Conservation (phyloP, 441 rosid species). For the Sinapis alba region DNA sequence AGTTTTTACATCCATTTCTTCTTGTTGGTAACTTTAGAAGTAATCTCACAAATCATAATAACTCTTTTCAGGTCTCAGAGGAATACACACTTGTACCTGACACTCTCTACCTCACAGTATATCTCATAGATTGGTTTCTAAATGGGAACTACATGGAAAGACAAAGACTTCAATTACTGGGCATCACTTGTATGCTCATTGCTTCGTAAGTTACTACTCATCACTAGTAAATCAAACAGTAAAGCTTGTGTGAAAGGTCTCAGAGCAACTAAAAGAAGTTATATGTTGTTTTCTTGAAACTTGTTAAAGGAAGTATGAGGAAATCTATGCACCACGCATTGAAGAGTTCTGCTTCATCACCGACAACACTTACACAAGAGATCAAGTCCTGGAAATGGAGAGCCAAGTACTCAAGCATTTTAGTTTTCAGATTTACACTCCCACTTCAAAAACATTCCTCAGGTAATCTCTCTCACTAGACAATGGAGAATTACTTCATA, state of each 20-base stretch:
- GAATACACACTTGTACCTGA: conserved; percentile 63
- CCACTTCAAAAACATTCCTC: conserved; percentile 63
- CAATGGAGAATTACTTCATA: background rate
- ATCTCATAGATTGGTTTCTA: conserved; percentile 44
- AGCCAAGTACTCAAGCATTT: conserved; percentile 46
- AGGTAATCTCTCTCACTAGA: background rate
- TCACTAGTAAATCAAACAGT: background rate
- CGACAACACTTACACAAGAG: conserved; percentile 61
- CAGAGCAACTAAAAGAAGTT: conserved; percentile 4
- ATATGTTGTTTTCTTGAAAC: background rate
- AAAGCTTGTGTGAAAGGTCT: background rate
- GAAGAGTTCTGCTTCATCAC: conserved; percentile 74
- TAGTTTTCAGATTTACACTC: conserved; percentile 50
- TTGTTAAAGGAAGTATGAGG: conserved; percentile 58
- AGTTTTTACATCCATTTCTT: too few species aligned
- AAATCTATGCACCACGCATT: conserved; percentile 61
- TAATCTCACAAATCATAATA: too few species aligned
- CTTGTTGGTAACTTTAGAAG: too few species aligned
- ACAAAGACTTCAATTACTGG: conserved; percentile 50
- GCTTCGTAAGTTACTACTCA: conserved; percentile 53
- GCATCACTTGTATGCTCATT: conserved; percentile 69
- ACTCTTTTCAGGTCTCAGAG: conserved; percentile 47
- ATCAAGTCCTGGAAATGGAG: conserved; percentile 60
- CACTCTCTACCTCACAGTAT: conserved; percentile 59
- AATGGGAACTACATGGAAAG: background rate